phyloP scores from a whole-genome alignment of 2,329 filamentous ascomycete species.

The Phoma sp. region DNA sequence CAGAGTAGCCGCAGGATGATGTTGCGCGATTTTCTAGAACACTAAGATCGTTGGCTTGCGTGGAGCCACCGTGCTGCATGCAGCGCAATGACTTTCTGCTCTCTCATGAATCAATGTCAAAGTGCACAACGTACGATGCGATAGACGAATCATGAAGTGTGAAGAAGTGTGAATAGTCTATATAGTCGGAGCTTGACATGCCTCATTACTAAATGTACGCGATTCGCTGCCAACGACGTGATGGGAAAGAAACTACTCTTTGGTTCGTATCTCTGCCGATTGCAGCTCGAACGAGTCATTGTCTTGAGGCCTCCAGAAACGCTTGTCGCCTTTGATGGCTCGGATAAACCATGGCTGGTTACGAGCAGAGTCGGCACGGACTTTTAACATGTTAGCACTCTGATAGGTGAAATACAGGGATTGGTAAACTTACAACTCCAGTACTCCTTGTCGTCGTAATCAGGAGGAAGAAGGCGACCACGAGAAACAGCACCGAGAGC shows the following conservation, averaged over 20 bases:
- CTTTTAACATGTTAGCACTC: slow-evolving; percentile 20
- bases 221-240: not conserved
- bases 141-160: not conserved
- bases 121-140: not conserved
- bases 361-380: slow-evolving; percentile 30
- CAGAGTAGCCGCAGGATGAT: not conserved
- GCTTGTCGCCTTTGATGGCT: slow-evolving; percentile 31
- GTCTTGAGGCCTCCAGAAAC: slow-evolving; percentile 31
- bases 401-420: not conserved
- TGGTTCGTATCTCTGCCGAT: slow-evolving; percentile 21
- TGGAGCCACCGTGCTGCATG: not conserved
- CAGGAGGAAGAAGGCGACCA: slow-evolving; percentile 31
- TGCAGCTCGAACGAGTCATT: slow-evolving; percentile 34
- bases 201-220: slow-evolving; percentile 1
- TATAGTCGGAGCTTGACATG: slow-evolving; percentile 1
- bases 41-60: not conserved
- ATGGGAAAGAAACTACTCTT: slow-evolving; percentile 8
- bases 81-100: slow-evolving; percentile 10
- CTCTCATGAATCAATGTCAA: not conserved
- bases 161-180: not conserved
- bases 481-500: slow-evolving; percentile 25
- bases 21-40: not conserved
- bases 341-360: slow-evolving; percentile 39
- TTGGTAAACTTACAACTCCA: slow-evolving; percentile 34
- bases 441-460: slow-evolving; percentile 40